Base-by-base conservation (phyloP, 2,329 filamentous ascomycete genomes). In the Chaetomiaceae sp. region DNA sequence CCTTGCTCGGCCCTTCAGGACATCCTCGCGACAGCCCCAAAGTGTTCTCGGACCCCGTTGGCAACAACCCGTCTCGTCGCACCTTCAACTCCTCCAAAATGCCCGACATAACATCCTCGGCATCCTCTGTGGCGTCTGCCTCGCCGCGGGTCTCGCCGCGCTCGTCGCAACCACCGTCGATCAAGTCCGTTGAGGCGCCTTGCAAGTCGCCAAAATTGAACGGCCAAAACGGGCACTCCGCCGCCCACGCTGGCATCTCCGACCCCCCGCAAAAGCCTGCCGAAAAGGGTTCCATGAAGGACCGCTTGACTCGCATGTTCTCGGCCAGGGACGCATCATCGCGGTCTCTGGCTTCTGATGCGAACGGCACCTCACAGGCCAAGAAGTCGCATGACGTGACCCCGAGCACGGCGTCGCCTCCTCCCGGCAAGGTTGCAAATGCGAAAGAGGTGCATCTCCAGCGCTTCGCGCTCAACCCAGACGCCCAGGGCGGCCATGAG, bases 401-500 rank as follows among this genome's bases (percentile, higher is more conserved):
- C 33, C 52, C 25, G 7, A 40, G 38, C 49, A 47, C 52, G 31
- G 29, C 55, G n/a, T 55, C 56, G 23, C 47, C 58, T 33, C 54
- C 58, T 54, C 39, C 66, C 61, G 34, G 66, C 22, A 67, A 70
- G 58, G 69, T 66, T 42, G 61, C 65, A n/a, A 71, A 67, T 34
- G 61, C 59, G 47, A 66, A 66, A 25, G 63, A 66, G 33, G 62
- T 59, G 9, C 53, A 58, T 3, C 56, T 57, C 5, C 73, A 78
- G 58, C 79, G 82, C 60, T 85, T 81, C 65, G 71, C 78, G 25
- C 47, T 73, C 39, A 74, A 76, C 51, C 60, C 74, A 20, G 76
- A 79, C 6, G 69, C 73, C 6, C 75, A 86, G 58, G 88, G 89
- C 59, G 81, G 84, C 33, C 94, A 99, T 66, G 85, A 88, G 64